Evolutionary conservation across 2,329 filamentous ascomycete genomes (phyloP).

Genomic region (Botrytis deweyae): DNA sequence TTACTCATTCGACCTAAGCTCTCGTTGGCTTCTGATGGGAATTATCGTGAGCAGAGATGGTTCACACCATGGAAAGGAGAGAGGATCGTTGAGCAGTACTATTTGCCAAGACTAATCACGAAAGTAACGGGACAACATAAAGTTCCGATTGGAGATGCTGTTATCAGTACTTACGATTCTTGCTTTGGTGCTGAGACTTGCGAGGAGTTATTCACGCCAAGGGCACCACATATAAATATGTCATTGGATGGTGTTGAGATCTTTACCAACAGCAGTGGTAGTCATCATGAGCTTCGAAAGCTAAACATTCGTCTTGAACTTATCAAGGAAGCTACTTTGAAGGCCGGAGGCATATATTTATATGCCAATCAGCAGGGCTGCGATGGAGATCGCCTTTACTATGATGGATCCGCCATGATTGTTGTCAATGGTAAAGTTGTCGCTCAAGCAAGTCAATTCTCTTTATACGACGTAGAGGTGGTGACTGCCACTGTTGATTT

Average conservation of each 20-base stretch:
- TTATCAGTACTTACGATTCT: conserved; percentile 55
- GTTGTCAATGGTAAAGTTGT: conserved; percentile 59
- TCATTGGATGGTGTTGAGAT: conserved; percentile 71
- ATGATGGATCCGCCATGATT: conserved; percentile 60
- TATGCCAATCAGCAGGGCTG: conserved; percentile 63
- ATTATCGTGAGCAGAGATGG: conserved; percentile 59
- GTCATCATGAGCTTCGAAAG: conserved; percentile 67
- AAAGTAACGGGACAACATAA: conserved; percentile 51
- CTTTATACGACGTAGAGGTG: conserved; percentile 60
- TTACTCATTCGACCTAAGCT: conserved; percentile 72
- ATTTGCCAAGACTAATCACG: conserved; percentile 56
- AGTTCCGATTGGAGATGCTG: conserved; percentile 58
- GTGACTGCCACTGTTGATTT: conserved; percentile 65
- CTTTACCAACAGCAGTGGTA: conserved; percentile 67
- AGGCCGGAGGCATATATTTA: conserved; percentile 58
- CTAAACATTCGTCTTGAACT: conserved; percentile 62
- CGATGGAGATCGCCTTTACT: conserved; percentile 56
- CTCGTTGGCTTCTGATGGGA: conserved; percentile 69
- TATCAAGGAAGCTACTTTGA: conserved; percentile 64
- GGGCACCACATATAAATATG: conserved; percentile 51
- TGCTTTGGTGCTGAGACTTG: conserved; percentile 65
- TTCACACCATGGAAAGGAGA: conserved; percentile 63
- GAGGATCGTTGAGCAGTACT: conserved; percentile 61
- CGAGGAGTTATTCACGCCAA: conserved; percentile 61
- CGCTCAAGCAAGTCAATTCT: conserved; percentile 52